Evolutionary conservation across 495 filamentous ascomycete genomes (phyloP).

Genomic region (Hypoxylon trugodes): DNA sequence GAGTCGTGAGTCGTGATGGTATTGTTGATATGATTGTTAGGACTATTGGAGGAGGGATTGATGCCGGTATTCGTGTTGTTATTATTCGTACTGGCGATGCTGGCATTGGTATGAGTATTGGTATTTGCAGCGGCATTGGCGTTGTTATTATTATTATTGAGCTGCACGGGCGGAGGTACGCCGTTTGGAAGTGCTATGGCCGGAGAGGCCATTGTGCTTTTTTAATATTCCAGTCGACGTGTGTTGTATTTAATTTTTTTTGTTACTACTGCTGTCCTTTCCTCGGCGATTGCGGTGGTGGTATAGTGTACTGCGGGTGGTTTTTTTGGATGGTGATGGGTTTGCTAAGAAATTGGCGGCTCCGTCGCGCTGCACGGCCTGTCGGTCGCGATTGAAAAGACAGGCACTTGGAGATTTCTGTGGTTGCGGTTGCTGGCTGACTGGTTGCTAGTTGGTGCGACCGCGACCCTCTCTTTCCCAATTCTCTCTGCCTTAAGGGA

Average conservation of each 20-base stretch:
- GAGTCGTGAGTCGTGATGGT: too few species aligned
- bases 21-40: slow-evolving; percentile 2
- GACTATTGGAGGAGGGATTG: slow-evolving; percentile 3
- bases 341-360: slow-evolving; percentile 39
- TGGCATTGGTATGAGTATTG: too few species aligned
- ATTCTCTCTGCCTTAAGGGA: neutral
- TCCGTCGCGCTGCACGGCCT: slow-evolving; percentile 54
- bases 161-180: slow-evolving; percentile 42
- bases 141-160: slow-evolving; percentile 16
- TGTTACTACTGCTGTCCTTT: slow-evolving; percentile 14
- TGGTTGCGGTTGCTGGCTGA: slow-evolving; percentile 17
- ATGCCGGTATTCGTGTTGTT: slow-evolving; percentile 24
- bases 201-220: slow-evolving; percentile 56
- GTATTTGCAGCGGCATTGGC: slow-evolving; percentile 19
- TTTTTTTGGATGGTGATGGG: slow-evolving; percentile 29
- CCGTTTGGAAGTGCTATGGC: slow-evolving; percentile 54
- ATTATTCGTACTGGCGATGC: slow-evolving; percentile 11
- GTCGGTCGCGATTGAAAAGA: slow-evolving; percentile 37
- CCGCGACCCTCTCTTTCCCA: slow-evolving; percentile 24
- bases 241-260: slow-evolving; percentile 3
- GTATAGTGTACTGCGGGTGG: too few species aligned
- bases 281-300: slow-evolving; percentile 18
- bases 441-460: slow-evolving; percentile 33
- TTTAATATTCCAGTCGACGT: slow-evolving; percentile 12
- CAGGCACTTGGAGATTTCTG: slow-evolving; percentile 24